Base-by-base conservation (phyloP, 176 grass and related monocot species). In the Carex pumila region DNA sequence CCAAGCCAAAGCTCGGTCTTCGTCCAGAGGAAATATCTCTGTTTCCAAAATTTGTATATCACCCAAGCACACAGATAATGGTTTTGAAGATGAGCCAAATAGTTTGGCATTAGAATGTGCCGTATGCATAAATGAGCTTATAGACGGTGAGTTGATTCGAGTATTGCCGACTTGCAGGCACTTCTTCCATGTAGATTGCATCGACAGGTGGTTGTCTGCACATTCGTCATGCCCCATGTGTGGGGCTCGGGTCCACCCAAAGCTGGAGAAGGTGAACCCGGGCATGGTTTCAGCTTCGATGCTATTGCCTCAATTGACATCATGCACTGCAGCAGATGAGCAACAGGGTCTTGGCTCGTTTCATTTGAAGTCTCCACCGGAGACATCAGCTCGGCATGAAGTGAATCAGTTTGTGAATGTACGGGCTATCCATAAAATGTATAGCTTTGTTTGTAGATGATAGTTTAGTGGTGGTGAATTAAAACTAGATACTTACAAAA, bases 141-240 rank as follows among this genome's bases (percentile, higher is more conserved):
- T 47, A 5, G 37, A 74, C 1, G 71, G 39, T 7, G 71, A 74
- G 37, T 19, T 52, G 18, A n/a, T 74, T 3, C 21, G 71, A 21
- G 41, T 74, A 52, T 50, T 74, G 18, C 71, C 71, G 15, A 74
- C 37, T 43, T 74, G 71, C 45, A 74, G 52, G 9, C 71, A 74
- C 50, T 74, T 74, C 71, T 74, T 74, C 34, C 71, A 74, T 45
- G 71, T 74, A 45, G 34, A 74, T n/a, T 74, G 71, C 71, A 74
- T 74, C 71, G 71, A 74, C 37, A 74, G 18, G 71, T 74, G 71
- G 71, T 74, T 74, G 71, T 22, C 6, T 5, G 0, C 39, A 10
- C 37, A 74, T 21, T 50, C 71, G 7, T 43, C 34, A 19, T 74
- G 71, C 17, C 37, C 71, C 17, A 50, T 74, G 71, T 74, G 71